Evolutionary conservation across 345 rosid genomes (phyloP).

Genomic region (Laguncularia racemosa): DNA sequence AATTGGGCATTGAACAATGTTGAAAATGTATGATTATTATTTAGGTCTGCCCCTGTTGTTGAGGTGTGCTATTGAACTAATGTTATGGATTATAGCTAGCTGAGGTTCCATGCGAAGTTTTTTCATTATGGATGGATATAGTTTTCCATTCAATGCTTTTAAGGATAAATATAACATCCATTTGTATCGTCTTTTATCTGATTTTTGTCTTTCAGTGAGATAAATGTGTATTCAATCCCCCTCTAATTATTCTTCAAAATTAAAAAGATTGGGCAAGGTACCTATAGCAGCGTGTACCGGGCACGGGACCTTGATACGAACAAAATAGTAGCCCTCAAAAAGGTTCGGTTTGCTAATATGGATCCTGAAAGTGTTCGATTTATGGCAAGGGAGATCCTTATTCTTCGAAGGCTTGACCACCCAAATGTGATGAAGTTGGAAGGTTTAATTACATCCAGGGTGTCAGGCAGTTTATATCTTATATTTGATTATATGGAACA

Average conservation of each 20-base stretch:
- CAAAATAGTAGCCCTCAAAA: slow-evolving; percentile 49
- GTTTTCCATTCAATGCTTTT: too few relatives aligned
- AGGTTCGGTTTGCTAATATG: slow-evolving; percentile 57
- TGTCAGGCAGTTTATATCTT: slow-evolving; percentile 47
- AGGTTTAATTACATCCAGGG: slow-evolving; percentile 44
- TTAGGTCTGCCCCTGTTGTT: too few relatives aligned
- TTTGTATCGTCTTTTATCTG: too few relatives aligned
- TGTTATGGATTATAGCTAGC: too few relatives aligned
- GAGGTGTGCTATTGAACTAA: too few relatives aligned
- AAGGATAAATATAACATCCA: too few relatives aligned
- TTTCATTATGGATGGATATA: too few relatives aligned
- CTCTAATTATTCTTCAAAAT: not conserved
- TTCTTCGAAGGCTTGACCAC: slow-evolving; percentile 49
- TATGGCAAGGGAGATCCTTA: slow-evolving; percentile 59
- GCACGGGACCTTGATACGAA: slow-evolving; percentile 52
- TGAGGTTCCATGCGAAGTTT: too few relatives aligned
- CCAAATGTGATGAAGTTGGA: slow-evolving; percentile 60
- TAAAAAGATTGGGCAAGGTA: slow-evolving; percentile 58
- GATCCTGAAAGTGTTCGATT: slow-evolving; percentile 64
- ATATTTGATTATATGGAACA: slow-evolving; percentile 62
- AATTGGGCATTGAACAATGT: too few relatives aligned
- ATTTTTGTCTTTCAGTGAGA: not conserved
- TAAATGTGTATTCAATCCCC: not conserved
- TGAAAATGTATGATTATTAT: not conserved
- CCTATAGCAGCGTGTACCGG: slow-evolving; percentile 55